Conservation (phyloP, 139 green algal genomes). For the Pleodorina starrii region DNA sequence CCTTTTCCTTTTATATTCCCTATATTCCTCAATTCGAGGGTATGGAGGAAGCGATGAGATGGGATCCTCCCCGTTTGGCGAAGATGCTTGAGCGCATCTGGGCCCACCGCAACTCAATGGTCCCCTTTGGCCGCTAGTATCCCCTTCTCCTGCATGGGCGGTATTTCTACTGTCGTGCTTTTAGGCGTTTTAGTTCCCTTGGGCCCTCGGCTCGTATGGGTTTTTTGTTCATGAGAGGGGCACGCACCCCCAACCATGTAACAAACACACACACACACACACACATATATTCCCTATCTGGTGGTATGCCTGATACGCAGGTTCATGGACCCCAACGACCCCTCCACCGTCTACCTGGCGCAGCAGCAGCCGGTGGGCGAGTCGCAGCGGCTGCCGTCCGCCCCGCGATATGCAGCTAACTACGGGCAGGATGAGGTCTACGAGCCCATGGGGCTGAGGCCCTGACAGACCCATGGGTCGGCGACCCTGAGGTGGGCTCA, state of each 20-base stretch:
- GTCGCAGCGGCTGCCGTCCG: constrained; percentile 48
- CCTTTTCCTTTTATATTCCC: too few species aligned
- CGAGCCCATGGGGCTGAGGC: constrained; percentile 36
- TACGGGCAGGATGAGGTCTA: constrained; percentile 77
- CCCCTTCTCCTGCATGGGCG: background rate
- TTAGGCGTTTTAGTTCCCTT: too few species aligned
- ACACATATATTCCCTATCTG: background rate
- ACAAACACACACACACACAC: background rate
- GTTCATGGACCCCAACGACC: constrained; percentile 87
- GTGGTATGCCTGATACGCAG: constrained; percentile 36
- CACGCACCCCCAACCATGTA: too few species aligned
- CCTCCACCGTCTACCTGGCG: constrained; percentile 81
- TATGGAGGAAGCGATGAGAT: background rate
- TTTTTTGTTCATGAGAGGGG: too few species aligned
- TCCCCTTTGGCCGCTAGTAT: too few species aligned
- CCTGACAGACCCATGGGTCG: too few species aligned
- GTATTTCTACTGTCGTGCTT: background rate
- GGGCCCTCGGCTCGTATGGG: background rate
- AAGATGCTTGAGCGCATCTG: background rate
- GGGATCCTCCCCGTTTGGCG: background rate
- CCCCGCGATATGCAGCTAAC: constrained; percentile 76
- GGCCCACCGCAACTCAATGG: too few species aligned
- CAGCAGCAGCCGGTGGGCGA: constrained; percentile 67
- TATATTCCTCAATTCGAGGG: too few species aligned
- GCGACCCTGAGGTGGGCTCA: too few species aligned